These are phyloP conservation scores for Akebia trifoliata DNA, from an alignment of 164 flowering plant species.

Conservation along the genomic window DNA sequence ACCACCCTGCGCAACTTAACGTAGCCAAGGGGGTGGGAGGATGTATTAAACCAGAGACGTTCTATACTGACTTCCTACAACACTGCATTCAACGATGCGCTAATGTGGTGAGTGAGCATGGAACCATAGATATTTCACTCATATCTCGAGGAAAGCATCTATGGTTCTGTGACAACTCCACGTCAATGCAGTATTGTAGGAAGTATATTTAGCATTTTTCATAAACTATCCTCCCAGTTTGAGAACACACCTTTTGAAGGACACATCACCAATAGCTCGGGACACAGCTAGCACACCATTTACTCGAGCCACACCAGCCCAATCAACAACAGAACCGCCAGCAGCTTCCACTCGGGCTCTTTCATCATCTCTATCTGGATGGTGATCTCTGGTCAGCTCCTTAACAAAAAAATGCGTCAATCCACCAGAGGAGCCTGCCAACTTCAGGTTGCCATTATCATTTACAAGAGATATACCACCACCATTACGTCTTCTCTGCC, in stretches of 20 bases:
- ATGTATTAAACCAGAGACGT: too few species aligned
- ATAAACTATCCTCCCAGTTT: constrained; percentile 2
- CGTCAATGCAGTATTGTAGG: too few species aligned
- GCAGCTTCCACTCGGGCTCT: constrained; percentile 79
- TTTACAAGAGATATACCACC: constrained; percentile 30
- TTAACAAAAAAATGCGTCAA: constrained; percentile 42
- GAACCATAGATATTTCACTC: too few species aligned
- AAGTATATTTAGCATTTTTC: too few species aligned
- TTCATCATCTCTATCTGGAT: constrained; percentile 91
- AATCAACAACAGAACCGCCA: constrained; percentile 77
- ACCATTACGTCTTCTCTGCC: constrained; percentile 47
- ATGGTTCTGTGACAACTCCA: too few species aligned
- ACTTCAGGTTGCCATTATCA: constrained; percentile 27
- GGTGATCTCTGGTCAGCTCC: constrained; percentile 95
- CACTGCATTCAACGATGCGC: too few species aligned
- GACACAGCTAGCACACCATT: constrained; percentile 92
- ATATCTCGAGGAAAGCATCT: too few species aligned
- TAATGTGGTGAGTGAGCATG: too few species aligned
- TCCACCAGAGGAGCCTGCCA: constrained; percentile 32
- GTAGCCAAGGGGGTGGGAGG: too few species aligned
- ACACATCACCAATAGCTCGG: constrained; percentile 85
- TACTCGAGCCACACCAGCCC: constrained; percentile 80
- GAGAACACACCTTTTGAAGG: constrained; percentile 57
- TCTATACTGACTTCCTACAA: too few species aligned
- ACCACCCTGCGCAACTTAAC: too few species aligned